Base-by-base conservation (phyloP, 352 stramenopile genomes). In the Phytophthora podocarpi region DNA sequence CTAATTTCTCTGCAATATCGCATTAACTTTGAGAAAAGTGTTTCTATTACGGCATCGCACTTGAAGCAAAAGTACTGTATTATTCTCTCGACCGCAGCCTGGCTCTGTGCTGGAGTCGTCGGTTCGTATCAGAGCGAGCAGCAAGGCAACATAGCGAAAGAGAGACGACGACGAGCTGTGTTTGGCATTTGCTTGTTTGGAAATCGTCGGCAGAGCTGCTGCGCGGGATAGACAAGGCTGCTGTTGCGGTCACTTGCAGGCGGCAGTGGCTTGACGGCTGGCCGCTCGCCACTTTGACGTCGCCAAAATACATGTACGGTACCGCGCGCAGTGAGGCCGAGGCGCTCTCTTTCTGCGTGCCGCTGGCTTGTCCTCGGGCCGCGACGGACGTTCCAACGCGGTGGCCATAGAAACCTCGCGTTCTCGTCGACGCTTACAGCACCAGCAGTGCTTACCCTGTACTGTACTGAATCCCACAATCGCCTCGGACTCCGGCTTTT, bases 111-210 rank as follows among this genome's bases (percentile, higher is more conserved):
- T 41, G 7, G 5, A 50, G 56, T 64, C 48, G 61, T 70, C 61
- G 16, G 6, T 21, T 64, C 27, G 61, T 69, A 64, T 60, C 54
- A 64, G 59, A 57, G 9, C 26, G 28, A 34, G 11, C 30, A 55
- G 53, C 53, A 54, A 45, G 47, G 32, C 39, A 46, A 34, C 30
- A 48, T 30, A 43, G 59, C 59, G 59, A 63, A 45, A 67, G 59
- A 66, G 42, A 62, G 51, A 59, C 27, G 36, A 52, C 57, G 40
- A 46, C 34, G 41, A 40, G 26, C 45, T 45, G 30, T 13, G 30
- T 45, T 26, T 23, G 23, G 16, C 39, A 45, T 37, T 39, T 46
- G 36, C 27, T 34, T 20, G 30, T 16, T 20, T 53, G 40, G 59
- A 68, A 63, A 34, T 26, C 41, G 23, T 31, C 18, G 28, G 40